Evolutionary conservation across 176 grass and related monocot genomes (phyloP), one percentile per base, ranked within the genome.

Genomic region (Avena sativa): DNA sequence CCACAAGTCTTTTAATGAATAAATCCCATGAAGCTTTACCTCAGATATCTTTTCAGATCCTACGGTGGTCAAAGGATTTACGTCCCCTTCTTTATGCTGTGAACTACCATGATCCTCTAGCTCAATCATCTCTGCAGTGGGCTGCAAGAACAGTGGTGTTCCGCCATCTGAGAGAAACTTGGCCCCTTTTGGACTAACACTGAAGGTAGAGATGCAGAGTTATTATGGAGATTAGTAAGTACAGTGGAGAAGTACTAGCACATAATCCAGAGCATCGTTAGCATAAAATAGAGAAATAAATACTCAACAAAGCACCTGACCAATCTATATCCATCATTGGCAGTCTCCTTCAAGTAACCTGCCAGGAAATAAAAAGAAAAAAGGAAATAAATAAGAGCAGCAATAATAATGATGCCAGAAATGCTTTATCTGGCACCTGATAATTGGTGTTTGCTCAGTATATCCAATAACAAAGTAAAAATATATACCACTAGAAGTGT

Each of bases 61-160:
- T 58, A 87, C 65, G 28, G 79, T 55, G 36, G 79, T 62, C 61
- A 72, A 34, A 71, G 86, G 83, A 91, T 89, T 93, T 79, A 91
- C 84, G 84, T 78, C 85, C 70, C 76, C 88, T 85, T 92, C 83
- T 88, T 94, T 93, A 79, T 73, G 56, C 51, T 92, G 91, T 7
- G 65, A 89, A 89, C 79, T 65, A 82, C 87, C 88, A 84, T 84
- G 81, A 28, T 83, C 86, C 87, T 95, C 93, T 88, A 88, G 88
- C 81, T 94, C 92, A 89, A 88, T 89, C 96, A 96, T 96, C 90
- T 96, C 96, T 66, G 59, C 82, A 79, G 91, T 94, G 25, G 94
- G 84, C 85, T 91, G 86, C 84, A 98, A 91, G 79, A 98, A 59
- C 72, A 96, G 81, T 49, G 91, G 84, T 10, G 87, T 82, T 84